These are phyloP conservation scores for Austroboletus eburneus DNA, from an alignment of 768 basidiomycete genomes.

Conservation along the genomic window DNA sequence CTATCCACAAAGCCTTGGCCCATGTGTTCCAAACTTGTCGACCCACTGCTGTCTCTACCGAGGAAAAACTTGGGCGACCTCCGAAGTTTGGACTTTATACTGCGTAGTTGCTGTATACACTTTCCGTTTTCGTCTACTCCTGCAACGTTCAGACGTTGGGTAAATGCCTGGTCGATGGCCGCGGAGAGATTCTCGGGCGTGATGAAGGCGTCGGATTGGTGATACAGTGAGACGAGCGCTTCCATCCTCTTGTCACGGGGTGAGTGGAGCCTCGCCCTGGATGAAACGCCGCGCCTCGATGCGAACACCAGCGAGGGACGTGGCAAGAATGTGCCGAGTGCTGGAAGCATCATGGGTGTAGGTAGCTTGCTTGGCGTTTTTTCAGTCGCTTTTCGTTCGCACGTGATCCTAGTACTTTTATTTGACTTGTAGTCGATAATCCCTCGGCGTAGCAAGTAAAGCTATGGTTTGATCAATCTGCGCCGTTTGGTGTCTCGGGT, in stretches of 20 bases:
- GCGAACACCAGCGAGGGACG: slow-evolving; percentile 5
- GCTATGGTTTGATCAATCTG: too few relatives aligned
- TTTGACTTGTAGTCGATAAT: too few relatives aligned
- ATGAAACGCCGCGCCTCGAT: slow-evolving; percentile 19
- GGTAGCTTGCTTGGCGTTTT: too few relatives aligned
- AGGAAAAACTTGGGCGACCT: slow-evolving; percentile 25
- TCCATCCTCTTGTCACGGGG: slow-evolving; percentile 45
- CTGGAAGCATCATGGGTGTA: slow-evolving; percentile 12
- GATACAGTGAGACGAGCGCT: slow-evolving; percentile 73
- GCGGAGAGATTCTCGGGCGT: slow-evolving; percentile 63
- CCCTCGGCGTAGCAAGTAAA: too few relatives aligned
- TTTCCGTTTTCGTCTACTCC: slow-evolving; percentile 19
- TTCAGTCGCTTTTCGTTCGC: too few relatives aligned
- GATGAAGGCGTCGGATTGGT: slow-evolving; percentile 68
- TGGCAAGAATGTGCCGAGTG: slow-evolving; percentile 3
- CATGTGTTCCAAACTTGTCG: slow-evolving; percentile 19
- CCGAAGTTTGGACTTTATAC: slow-evolving; percentile 10
- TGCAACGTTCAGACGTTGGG: slow-evolving; percentile 13
- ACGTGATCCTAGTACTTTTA: too few relatives aligned
- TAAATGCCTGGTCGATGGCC: slow-evolving; percentile 64
- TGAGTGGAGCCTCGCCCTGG: slow-evolving; percentile 15
- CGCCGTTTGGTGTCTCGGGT: too few relatives aligned
- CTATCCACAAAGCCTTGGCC: slow-evolving; percentile 31
- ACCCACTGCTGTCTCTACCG: slow-evolving; percentile 17
- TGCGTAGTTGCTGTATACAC: slow-evolving; percentile 11